Percentiles rank a stretch among this genome's conserved stretches.
phyloP scores from a whole-genome alignment of 2,329 filamentous ascomycete genomes.

The Aspergillus pseudotamarii region DNA sequence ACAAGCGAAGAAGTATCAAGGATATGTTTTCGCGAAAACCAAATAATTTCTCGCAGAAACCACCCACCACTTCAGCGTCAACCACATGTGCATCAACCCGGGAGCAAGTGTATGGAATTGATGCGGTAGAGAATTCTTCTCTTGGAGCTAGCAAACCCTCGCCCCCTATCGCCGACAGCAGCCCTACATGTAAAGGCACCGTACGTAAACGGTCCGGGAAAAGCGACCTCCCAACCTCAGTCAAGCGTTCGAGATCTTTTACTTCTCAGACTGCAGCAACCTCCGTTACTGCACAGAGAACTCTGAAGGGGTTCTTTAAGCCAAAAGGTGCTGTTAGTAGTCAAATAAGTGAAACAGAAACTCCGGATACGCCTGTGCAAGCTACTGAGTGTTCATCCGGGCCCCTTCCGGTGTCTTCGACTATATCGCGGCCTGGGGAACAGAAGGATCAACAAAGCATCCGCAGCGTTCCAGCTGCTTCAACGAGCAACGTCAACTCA shows the following conservation, averaged over 20 bases:
- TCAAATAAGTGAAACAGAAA: not conserved
- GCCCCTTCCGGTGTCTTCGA: not conserved
- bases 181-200: constrained; percentile 11
- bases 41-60: constrained; percentile 22
- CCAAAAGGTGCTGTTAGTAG: constrained; percentile 50
- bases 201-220: constrained; percentile 45
- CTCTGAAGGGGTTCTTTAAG: constrained; percentile 79
- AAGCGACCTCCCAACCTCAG: constrained; percentile 27
- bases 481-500: constrained; percentile 5
- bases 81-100: not conserved
- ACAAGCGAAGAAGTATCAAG: constrained; percentile 79
- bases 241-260: constrained; percentile 57
- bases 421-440: not conserved
- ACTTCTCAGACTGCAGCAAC: constrained; percentile 19
- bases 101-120: not conserved
- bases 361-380: not conserved
- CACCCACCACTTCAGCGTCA: constrained; percentile 7
- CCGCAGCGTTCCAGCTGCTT: not conserved
- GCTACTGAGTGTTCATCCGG: not conserved
- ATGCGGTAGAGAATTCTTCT: not conserved
- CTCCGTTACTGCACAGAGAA: constrained; percentile 58
- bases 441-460: not conserved
- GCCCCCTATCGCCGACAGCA: not conserved
- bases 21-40: constrained; percentile 82
- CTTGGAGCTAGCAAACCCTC: not conserved